Percentiles rank a stretch among this genome's conserved stretches.
These are phyloP conservation scores for Leptographium galeiforme DNA, from an alignment of 2,329 filamentous ascomycete genomes.

Conservation along the genomic window DNA sequence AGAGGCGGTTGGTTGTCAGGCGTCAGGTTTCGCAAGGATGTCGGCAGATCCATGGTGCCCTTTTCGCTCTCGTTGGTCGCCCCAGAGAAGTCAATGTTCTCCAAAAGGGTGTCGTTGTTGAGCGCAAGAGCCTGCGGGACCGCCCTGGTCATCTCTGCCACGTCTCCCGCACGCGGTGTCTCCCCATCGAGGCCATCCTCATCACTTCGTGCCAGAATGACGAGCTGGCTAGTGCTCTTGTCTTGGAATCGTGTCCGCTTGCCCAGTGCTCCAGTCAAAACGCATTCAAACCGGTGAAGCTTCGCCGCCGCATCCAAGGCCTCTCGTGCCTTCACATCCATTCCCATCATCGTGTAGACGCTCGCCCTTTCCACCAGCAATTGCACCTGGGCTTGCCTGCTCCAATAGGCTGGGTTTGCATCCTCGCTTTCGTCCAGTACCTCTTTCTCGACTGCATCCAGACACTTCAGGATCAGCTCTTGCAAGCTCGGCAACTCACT, in stretches of 20 bases:
- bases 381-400: conserved; percentile 41
- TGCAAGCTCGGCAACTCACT: conserved; percentile 45
- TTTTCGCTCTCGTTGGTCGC: conserved; percentile 4
- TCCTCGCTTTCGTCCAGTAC: conserved; percentile 12
- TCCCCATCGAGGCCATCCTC: conserved; percentile 11
- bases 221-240: conserved; percentile 71
- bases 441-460: conserved; percentile 27
- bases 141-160: not conserved
- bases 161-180: conserved; percentile 10
- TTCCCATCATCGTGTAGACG: conserved; percentile 71
- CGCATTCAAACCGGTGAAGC: conserved; percentile 63
- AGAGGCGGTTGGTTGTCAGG: conserved; percentile 74
- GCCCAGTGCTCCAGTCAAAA: conserved; percentile 72
- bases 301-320: conserved; percentile 56
- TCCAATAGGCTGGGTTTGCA: conserved; percentile 17
- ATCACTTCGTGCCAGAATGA: conserved; percentile 55
- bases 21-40: conserved; percentile 48
- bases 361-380: conserved; percentile 75
- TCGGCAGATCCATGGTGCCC: conserved; percentile 33
- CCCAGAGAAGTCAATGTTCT: conserved; percentile 64
- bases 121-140: conserved; percentile 60
- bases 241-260: conserved; percentile 74
- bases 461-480: conserved; percentile 28
- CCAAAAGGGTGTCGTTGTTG: conserved; percentile 87
- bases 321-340: conserved; percentile 60